Conservation (phyloP, 108 stramenopile species). For the Discostella stelligeroides region DNA sequence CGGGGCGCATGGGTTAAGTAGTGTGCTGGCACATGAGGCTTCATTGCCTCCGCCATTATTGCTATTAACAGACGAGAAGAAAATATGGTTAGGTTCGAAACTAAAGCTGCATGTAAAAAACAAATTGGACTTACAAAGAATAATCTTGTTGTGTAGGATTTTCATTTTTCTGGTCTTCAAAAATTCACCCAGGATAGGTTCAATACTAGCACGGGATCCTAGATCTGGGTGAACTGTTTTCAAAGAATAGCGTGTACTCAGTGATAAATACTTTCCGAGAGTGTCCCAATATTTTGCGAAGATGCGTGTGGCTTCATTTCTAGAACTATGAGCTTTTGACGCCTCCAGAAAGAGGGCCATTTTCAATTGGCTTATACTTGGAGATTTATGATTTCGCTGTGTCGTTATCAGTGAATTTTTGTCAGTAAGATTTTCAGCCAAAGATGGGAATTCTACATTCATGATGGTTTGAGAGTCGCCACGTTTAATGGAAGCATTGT, state of each 20-base stretch:
- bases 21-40: constrained; percentile 10
- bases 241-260: not conserved
- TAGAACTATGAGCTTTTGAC: constrained; percentile 42
- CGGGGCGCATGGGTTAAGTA: constrained; percentile 13
- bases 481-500: not conserved
- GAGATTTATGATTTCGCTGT: not conserved
- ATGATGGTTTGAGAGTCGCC: too few relatives aligned
- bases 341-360: constrained; percentile 45
- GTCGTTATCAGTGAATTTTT: not conserved
- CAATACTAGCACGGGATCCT: constrained; percentile 28
- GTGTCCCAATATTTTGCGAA: constrained; percentile 83
- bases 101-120: not conserved
- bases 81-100: constrained; percentile 2
- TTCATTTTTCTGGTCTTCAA: constrained; percentile 65
- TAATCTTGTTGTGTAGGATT: constrained; percentile 75
- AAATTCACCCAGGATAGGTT: constrained; percentile 53
- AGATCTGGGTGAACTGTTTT: constrained; percentile 32
- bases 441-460: too few relatives aligned
- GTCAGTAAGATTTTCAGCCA: too few relatives aligned
- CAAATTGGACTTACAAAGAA: constrained; percentile 54
- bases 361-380: constrained; percentile 28
- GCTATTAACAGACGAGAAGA: constrained; percentile 12
- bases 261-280: constrained; percentile 36
- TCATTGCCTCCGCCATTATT: constrained; percentile 44
- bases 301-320: constrained; percentile 48